Conservation (phyloP, 1,139 yeast species). For the Hyphopichia fennica region DNA sequence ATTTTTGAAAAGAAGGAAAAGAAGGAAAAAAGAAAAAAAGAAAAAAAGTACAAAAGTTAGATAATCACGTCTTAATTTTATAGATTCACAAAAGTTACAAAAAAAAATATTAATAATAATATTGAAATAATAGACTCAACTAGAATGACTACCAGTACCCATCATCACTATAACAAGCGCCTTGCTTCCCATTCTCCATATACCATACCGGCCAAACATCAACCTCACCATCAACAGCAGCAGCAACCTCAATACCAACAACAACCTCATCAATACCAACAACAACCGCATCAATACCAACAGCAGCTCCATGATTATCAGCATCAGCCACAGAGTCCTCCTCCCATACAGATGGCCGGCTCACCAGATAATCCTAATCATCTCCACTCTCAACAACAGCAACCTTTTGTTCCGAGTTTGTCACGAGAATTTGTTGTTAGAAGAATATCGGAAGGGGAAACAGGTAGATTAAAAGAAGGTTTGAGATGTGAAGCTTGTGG, state of each 20-base stretch:
- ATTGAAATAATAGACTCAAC: neutral
- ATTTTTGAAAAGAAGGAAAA: too few relatives aligned
- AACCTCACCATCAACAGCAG: conserved; percentile 13
- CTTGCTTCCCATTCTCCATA: conserved; percentile 36
- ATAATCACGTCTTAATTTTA: neutral
- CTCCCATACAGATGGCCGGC: neutral
- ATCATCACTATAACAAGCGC: conserved; percentile 34
- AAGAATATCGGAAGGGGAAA: conserved; percentile 81
- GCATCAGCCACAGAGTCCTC: neutral
- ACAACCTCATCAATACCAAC: conserved; percentile 8
- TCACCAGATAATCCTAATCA: conserved; percentile 3
- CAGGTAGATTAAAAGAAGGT: conserved; percentile 80
- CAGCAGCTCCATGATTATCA: neutral
- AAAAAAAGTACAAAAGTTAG: too few relatives aligned
- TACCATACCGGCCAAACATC: conserved; percentile 34
- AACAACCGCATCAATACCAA: conserved; percentile 4
- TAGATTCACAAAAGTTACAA: too few relatives aligned
- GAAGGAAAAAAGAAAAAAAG: too few relatives aligned
- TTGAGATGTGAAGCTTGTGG: conserved; percentile 89
- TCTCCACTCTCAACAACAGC: neutral
- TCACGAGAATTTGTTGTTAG: conserved; percentile 78
- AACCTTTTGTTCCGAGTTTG: conserved; percentile 45
- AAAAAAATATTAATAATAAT: neutral
- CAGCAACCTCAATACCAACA: conserved; percentile 7
- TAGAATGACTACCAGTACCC: conserved; percentile 27